Evolutionary conservation across 345 rosid species (phyloP).

Genomic region (Eucalyptus marginata): DNA sequence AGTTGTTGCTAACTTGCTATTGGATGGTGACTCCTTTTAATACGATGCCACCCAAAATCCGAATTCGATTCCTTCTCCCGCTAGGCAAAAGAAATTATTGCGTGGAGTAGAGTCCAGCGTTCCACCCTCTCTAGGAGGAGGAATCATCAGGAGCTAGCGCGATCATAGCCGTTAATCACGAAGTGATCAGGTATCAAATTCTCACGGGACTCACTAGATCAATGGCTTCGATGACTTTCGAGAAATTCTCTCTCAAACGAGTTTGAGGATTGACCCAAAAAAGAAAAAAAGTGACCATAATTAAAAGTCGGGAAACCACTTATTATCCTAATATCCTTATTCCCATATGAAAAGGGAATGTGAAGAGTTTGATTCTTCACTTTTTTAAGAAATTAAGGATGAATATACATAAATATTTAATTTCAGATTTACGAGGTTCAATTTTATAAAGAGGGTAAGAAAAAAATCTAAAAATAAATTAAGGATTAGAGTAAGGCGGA

Average conservation of each 20-base stretch:
- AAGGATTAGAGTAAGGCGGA: too few species aligned
- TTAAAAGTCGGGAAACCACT: neutral
- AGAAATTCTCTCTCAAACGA: neutral
- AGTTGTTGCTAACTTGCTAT: neutral
- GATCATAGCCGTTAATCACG: neutral
- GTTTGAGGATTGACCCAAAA: neutral
- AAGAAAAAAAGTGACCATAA: neutral
- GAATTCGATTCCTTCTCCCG: neutral
- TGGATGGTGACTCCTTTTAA: neutral
- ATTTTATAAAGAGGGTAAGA: too few species aligned
- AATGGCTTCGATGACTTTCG: neutral
- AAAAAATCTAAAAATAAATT: too few species aligned
- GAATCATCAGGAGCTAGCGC: neutral
- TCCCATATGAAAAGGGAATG: too few species aligned
- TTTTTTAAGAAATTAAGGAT: too few species aligned
- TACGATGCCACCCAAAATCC: neutral
- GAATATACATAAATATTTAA: too few species aligned
- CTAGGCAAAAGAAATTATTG: neutral
- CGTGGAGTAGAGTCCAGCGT: neutral
- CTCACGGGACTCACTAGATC: rapidly evolving
- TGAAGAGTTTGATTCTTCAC: too few species aligned
- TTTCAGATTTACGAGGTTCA: too few species aligned
- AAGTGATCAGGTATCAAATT: neutral
- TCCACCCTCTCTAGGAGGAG: too few species aligned
- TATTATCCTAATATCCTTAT: too few species aligned